These are phyloP conservation scores for Arthroderma uncinatum DNA, from an alignment of 2,329 filamentous ascomycete genomes.

Conservation along the genomic window DNA sequence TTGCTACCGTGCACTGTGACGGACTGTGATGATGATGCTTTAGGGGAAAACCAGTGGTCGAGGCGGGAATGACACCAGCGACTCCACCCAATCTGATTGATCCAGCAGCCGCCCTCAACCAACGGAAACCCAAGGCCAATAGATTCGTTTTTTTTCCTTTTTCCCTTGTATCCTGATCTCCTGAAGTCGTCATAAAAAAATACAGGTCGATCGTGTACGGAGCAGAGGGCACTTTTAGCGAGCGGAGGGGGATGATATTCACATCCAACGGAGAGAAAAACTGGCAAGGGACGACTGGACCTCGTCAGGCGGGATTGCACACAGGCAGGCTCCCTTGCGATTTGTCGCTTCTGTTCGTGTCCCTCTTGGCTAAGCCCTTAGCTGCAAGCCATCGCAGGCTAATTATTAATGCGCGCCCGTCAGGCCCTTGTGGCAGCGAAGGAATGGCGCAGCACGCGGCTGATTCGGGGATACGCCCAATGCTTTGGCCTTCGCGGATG, in stretches of 20 bases:
- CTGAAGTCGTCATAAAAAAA: neutral
- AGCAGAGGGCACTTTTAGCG: neutral
- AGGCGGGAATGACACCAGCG: neutral
- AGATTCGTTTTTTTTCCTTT: neutral
- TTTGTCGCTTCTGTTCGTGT: conserved; percentile 4
- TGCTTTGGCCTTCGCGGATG: neutral
- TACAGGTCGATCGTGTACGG: neutral
- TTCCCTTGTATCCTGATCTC: neutral
- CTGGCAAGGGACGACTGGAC: neutral
- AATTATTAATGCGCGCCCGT: neutral
- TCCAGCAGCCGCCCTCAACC: neutral
- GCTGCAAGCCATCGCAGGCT: conserved; percentile 2
- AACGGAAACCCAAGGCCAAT: neutral
- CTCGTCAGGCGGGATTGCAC: conserved; percentile 3
- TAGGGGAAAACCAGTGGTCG: neutral
- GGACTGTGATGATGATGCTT: neutral
- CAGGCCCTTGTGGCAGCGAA: conserved; percentile 1
- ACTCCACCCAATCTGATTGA: conserved; percentile 3
- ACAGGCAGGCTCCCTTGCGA: conserved; percentile 1
- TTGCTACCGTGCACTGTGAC: neutral
- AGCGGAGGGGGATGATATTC: neutral
- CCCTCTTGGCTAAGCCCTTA: conserved; percentile 2
- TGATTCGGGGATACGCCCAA: conserved; percentile 9
- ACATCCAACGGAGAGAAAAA: neutral
- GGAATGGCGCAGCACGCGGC: conserved; percentile 11